A percentile compares a stretch with the other conserved stretches of the same genome.
Conservation (phyloP, 768 basidiomycete genomes). For the Pleurotus eryngii region DNA sequence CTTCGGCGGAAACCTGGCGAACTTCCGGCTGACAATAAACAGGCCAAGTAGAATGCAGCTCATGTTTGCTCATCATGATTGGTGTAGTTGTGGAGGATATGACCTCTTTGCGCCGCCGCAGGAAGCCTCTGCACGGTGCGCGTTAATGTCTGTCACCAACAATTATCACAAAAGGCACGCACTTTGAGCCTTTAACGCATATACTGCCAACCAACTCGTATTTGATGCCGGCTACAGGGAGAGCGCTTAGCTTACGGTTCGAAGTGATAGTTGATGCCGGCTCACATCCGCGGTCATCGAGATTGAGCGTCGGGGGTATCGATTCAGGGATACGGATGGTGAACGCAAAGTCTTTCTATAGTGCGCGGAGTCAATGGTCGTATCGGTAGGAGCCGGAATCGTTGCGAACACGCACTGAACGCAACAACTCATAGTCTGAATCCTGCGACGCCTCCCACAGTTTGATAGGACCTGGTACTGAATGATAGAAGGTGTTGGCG, state of each 20-base stretch:
- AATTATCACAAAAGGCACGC: slow-evolving; percentile 15
- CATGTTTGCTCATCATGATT: slow-evolving; percentile 90
- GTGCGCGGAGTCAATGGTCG: neutral
- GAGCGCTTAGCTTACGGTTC: too few relatives aligned
- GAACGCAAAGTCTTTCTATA: slow-evolving; percentile 85
- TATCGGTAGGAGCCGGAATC: slow-evolving; percentile 4
- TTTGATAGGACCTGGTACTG: slow-evolving; percentile 75
- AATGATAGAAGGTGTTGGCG: slow-evolving; percentile 72
- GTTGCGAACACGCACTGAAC: slow-evolving; percentile 49
- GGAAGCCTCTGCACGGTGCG: slow-evolving; percentile 57
- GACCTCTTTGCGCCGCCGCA: slow-evolving; percentile 74
- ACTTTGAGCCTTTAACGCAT: slow-evolving; percentile 86
- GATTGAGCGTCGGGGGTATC: slow-evolving; percentile 79
- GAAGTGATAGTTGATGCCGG: slow-evolving; percentile 21
- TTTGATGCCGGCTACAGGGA: slow-evolving; percentile 64
- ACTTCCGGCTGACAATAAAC: slow-evolving; percentile 78
- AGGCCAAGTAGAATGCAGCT: slow-evolving; percentile 91
- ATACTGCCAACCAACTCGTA: slow-evolving; percentile 90
- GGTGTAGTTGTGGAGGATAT: slow-evolving; percentile 64
- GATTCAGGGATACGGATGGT: slow-evolving; percentile 90
- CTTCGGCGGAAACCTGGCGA: slow-evolving; percentile 63
- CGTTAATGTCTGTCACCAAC: neutral
- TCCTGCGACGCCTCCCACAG: slow-evolving; percentile 67
- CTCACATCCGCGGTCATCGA: slow-evolving; percentile 61
- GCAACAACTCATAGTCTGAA: slow-evolving; percentile 49